Conservation (phyloP, 345 rosid species). For the Bretschneidera sinensis region DNA sequence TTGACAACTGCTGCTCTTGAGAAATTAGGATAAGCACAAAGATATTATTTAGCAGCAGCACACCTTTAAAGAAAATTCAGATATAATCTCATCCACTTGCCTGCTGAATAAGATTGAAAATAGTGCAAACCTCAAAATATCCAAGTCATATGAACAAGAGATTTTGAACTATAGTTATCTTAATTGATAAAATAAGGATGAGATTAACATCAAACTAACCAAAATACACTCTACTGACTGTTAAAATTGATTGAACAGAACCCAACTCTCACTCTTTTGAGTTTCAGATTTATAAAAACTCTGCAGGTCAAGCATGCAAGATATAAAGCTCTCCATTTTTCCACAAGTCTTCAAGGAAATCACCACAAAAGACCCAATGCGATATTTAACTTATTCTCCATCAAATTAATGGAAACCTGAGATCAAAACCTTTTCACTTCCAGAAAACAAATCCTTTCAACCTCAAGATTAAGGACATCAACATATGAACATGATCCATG, state of each 20-base stretch:
- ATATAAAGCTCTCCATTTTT: constrained; percentile 13
- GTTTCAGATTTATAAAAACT: neutral
- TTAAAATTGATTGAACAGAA: neutral
- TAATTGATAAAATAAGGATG: neutral
- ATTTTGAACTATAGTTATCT: neutral
- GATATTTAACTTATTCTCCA: neutral
- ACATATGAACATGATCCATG: constrained; percentile 11
- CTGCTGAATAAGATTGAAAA: neutral
- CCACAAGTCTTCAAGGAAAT: constrained; percentile 13
- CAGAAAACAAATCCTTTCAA: constrained; percentile 16
- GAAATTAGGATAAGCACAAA: neutral
- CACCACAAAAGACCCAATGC: constrained; percentile 19
- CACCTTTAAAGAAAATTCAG: neutral
- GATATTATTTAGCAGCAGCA: neutral
- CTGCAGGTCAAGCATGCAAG: constrained; percentile 1
- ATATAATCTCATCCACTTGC: no score
- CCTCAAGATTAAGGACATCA: constrained; percentile 19
- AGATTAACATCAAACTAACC: constrained; percentile 12
- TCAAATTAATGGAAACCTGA: neutral
- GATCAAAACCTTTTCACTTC: constrained; percentile 15
- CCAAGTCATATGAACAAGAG: neutral
- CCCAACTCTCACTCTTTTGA: neutral
- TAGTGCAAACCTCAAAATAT: neutral
- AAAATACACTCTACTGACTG: neutral
- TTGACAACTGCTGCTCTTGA: neutral